Conservation (phyloP, 495 filamentous ascomycete genomes). For the Neurospora sp. region DNA sequence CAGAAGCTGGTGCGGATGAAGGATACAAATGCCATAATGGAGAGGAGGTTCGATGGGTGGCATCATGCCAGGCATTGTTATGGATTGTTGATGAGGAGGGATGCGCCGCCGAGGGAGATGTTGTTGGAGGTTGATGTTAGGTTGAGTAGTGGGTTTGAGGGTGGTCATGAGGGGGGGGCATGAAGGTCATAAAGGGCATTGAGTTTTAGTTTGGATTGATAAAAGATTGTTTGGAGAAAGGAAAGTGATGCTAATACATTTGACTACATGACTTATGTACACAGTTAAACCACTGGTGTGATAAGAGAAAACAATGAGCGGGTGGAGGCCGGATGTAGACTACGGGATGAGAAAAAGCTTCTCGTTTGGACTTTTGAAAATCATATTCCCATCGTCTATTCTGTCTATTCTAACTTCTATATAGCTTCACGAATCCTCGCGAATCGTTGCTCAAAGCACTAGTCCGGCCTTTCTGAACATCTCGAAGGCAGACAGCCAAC, state of each 20-base stretch:
- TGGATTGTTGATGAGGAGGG: slow-evolving; percentile 1
- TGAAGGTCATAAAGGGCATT: not conserved
- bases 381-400: too few species aligned
- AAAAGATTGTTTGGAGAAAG: not conserved
- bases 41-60: slow-evolving; percentile 8
- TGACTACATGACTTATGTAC: not conserved
- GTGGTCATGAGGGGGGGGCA: not conserved
- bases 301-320: too few species aligned
- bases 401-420: too few species aligned
- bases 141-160: slow-evolving; percentile 6
- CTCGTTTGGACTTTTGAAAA: too few species aligned
- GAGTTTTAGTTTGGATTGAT: not conserved
- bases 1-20: slow-evolving; percentile 7
- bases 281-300: too few species aligned
- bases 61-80: slow-evolving; percentile 5
- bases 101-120: not conserved
- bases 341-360: too few species aligned
- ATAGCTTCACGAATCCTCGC: too few species aligned
- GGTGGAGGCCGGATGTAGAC: too few species aligned
- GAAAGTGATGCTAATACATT: not conserved
- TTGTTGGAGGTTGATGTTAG: slow-evolving; percentile 7
- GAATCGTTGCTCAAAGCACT: too few species aligned
- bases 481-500: too few species aligned
- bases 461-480: too few species aligned
- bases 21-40: slow-evolving; percentile 3